Conservation (phyloP, 2,329 filamentous ascomycete genomes). For the Phaeosphaeriaceae sp. region DNA sequence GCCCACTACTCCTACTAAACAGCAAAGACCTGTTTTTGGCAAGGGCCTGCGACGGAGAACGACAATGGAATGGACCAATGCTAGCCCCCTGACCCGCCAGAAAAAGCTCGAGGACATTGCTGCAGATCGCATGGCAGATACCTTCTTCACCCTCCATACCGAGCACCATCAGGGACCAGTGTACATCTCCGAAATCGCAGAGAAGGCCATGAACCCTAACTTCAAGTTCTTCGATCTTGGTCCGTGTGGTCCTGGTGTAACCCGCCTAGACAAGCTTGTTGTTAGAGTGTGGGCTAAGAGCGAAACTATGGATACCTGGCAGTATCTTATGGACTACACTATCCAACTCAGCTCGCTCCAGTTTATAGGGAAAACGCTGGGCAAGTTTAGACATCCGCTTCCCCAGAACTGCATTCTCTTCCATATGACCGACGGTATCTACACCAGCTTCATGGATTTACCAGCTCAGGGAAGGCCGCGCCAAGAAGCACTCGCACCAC, state of each 20-base stretch:
- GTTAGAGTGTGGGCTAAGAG: constrained; percentile 77
- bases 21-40: constrained; percentile 41
- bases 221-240: constrained; percentile 84
- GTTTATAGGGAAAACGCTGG: constrained; percentile 72
- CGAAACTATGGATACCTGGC: constrained; percentile 59
- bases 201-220: constrained; percentile 86
- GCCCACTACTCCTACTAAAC: constrained; percentile 25
- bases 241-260: constrained; percentile 66
- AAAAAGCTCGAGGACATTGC: constrained; percentile 76
- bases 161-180: constrained; percentile 70
- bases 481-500: constrained; percentile 37
- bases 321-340: constrained; percentile 74
- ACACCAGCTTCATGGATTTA: constrained; percentile 75
- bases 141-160: constrained; percentile 85
- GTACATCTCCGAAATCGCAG: constrained; percentile 86
- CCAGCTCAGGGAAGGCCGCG: constrained; percentile 53
- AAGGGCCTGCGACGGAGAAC: constrained; percentile 59
- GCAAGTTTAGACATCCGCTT: constrained; percentile 71
- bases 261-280: constrained; percentile 68
- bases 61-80: constrained; percentile 68
- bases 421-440: constrained; percentile 84
- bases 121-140: constrained; percentile 76
- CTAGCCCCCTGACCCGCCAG: constrained; percentile 68
- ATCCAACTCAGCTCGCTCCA: constrained; percentile 76
- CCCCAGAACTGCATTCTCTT: constrained; percentile 85